Base-by-base conservation (phyloP, 2,329 filamentous ascomycete species). In the Fonsecaea pedrosoi region DNA sequence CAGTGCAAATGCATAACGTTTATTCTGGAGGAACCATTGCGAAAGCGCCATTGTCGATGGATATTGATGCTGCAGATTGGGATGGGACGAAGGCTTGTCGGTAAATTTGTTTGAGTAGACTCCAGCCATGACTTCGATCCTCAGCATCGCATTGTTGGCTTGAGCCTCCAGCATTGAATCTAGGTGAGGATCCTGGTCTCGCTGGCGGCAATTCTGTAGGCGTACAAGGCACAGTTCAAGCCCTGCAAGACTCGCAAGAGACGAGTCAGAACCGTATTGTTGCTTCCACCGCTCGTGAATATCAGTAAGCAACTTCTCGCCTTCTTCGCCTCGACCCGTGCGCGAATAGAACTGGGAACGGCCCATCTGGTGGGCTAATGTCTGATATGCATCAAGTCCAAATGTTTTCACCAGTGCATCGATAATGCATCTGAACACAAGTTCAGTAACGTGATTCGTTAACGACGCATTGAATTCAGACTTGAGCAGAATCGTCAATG, bases 381-480 rank as follows among this genome's bases (percentile, higher is more conserved):
- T 66, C 25, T 66, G 67, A 34, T 61, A 69, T 30, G 67, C 54
- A 53, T 38, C 30, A n/a, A 35, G 15, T 13, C 63, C 64, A 40
- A 69, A 65, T 2, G 67, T 65, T 53, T 59, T 54, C 21, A 50
- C 64, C 34, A 66, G 34, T 12, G 59, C 38, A 54, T 66, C 62
- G n/a, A 60, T 63, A 32, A 69, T 69, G 59, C 62, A 69, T 21
- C 40, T 60, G 59, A 69, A 62, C n/a, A 65, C 62, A 5, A 63
- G 38, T 37, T 66, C 59, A 7, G 63, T 63, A 13, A 63, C 59
- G 56, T 68, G 62, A 42, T 32, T 55, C 32, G 55, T 48, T 9
- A 57, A 40, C 4, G 40, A 42, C 12, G 8, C 6, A 40, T 62
- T 59, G 32, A 68, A 68, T 32, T 65, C 54, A 30, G 59, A 55